Evolutionary conservation across 352 stramenopile species (phyloP).

Genomic region (Phytophthora pseudosyringae): DNA sequence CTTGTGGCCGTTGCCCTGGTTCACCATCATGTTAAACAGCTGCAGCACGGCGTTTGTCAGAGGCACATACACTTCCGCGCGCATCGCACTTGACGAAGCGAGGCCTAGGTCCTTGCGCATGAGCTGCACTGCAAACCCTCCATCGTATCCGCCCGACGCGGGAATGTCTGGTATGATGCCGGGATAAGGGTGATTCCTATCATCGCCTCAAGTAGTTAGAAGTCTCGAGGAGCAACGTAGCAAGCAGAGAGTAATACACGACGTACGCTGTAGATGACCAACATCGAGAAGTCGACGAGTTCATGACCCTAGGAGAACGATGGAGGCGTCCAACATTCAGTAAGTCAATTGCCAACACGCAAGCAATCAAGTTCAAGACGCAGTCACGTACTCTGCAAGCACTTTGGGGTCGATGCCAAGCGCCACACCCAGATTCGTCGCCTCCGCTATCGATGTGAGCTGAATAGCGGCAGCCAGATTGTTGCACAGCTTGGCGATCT

Average conservation of each 20-base stretch:
- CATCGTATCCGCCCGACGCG: conserved; percentile 81
- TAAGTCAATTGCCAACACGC: background rate
- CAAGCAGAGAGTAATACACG: background rate
- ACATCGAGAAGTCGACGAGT: conserved; percentile 94
- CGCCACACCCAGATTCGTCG: conserved; percentile 93
- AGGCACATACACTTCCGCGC: conserved; percentile 67
- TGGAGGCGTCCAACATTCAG: background rate
- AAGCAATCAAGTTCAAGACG: background rate
- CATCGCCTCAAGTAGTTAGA: background rate
- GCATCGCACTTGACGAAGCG: conserved; percentile 87
- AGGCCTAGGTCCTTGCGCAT: conserved; percentile 97
- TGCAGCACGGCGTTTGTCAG: conserved; percentile 68
- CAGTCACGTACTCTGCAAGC: conserved; percentile 49
- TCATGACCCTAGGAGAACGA: conserved; percentile 83
- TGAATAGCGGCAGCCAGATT: conserved; percentile 95
- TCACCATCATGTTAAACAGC: conserved; percentile 79
- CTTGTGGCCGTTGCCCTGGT: conserved; percentile 65
- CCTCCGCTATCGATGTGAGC: conserved; percentile 95
- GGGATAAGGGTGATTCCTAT: conserved; percentile 91
- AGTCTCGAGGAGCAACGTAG: background rate
- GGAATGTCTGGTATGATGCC: conserved; percentile 85
- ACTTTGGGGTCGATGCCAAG: conserved; percentile 93
- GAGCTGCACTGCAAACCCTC: conserved; percentile 90
- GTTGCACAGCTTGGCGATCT: conserved; percentile 96
- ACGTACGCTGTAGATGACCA: conserved; percentile 93